These are phyloP conservation scores for Solanum virginianum DNA, from an alignment of 257 asterid genomes.

Conservation along the genomic window DNA sequence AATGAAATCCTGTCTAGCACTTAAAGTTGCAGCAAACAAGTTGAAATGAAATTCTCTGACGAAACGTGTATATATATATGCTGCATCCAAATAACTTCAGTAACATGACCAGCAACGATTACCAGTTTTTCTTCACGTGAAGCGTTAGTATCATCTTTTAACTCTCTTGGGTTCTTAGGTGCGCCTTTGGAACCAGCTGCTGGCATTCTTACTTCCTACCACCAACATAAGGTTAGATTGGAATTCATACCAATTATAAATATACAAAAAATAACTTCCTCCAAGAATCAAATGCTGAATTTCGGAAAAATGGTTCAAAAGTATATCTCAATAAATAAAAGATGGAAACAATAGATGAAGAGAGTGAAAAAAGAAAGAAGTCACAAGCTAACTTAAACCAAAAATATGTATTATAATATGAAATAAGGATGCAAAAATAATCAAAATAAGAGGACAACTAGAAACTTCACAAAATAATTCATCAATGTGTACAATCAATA, in stretches of 20 bases:
- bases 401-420: background rate
- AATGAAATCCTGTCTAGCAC: background rate
- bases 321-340: background rate
- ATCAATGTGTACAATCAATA: background rate
- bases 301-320: background rate
- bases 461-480: background rate
- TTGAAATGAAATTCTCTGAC: background rate
- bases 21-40: background rate
- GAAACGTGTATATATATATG: background rate
- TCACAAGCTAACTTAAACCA: background rate
- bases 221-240: slow-evolving; percentile 15
- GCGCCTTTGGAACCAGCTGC: slow-evolving; percentile 82
- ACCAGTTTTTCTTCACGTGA: slow-evolving; percentile 96
- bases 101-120: background rate
- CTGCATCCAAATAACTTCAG: background rate
- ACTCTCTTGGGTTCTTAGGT: slow-evolving; percentile 69
- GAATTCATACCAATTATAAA: background rate
- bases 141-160: slow-evolving; percentile 70
- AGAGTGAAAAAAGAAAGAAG: background rate
- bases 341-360: background rate
- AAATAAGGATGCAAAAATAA: background rate
- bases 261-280: background rate
- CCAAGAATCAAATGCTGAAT: background rate
- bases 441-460: background rate
- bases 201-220: slow-evolving; percentile 93